Evolutionary conservation across 352 stramenopile species (phyloP).

Genomic region (Phytopythium helicoides): DNA sequence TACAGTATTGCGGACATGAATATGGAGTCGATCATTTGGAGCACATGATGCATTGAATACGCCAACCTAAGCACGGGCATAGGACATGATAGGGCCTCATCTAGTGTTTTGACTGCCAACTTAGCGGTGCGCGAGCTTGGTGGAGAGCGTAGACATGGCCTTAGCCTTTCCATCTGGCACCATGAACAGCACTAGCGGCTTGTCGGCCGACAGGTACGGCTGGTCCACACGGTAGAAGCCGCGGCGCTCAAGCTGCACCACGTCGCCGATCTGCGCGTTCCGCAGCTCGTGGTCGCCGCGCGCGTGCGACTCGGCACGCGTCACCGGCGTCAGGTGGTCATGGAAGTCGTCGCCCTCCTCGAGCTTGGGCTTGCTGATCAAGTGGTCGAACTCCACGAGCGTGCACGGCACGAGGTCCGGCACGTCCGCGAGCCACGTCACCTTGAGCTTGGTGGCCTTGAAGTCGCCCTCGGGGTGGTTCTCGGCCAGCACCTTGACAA

Average conservation of each 20-base stretch:
- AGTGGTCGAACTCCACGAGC: constrained; percentile 98
- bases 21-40: too few relatives aligned
- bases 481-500: constrained; percentile 67
- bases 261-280: constrained; percentile 92
- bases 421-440: constrained; percentile 95
- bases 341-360: constrained; percentile 98
- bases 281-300: constrained; percentile 96
- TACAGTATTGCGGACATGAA: too few relatives aligned
- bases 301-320: constrained; percentile 91
- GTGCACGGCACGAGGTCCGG: constrained; percentile 86
- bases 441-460: constrained; percentile 95
- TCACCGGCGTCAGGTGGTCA: constrained; percentile 96
- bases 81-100: too few relatives aligned
- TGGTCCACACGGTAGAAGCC: constrained; percentile 96
- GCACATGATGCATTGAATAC: too few relatives aligned
- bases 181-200: constrained; percentile 97
- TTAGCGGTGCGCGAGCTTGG: constrained; percentile 81
- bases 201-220: constrained; percentile 75
- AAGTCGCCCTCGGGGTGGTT: constrained; percentile 87
- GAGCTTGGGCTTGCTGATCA: constrained; percentile 98
- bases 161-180: constrained; percentile 97
- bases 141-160: constrained; percentile 87
- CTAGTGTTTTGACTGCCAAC: background rate
- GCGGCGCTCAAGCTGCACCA: constrained; percentile 98
- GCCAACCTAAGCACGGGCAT: too few relatives aligned